A percentile compares a stretch with the other conserved stretches of the same genome.
Conservation (phyloP, 805 yeast species). For the Kluyveromyces siamensis region DNA sequence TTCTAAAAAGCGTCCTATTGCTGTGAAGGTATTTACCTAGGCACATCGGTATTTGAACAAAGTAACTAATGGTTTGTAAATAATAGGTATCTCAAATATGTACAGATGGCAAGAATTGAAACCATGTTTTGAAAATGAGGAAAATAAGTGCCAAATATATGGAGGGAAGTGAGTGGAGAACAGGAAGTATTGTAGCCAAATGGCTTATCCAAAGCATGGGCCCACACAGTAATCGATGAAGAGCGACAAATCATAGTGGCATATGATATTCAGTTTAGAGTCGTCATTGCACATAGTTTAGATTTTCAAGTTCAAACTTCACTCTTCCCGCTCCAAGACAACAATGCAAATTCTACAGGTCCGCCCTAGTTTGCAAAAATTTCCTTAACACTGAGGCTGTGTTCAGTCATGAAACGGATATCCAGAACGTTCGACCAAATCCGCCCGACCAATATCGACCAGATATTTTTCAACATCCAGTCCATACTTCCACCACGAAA, state of each 20-base stretch:
- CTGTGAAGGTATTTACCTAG: too few species aligned
- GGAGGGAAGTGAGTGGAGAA: too few species aligned
- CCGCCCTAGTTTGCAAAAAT: background rate
- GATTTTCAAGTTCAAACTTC: background rate
- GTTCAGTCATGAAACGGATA: slow-evolving; percentile 1
- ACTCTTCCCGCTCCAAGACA: background rate
- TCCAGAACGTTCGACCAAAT: slow-evolving; percentile 1
- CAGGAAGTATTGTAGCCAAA: too few species aligned
- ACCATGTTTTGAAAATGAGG: too few species aligned
- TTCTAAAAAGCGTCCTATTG: too few species aligned
- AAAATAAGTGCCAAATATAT: too few species aligned
- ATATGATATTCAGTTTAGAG: too few species aligned
- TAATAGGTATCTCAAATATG: background rate
- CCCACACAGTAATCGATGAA: too few species aligned
- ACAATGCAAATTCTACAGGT: background rate
- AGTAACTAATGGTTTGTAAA: background rate
- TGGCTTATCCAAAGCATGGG: too few species aligned
- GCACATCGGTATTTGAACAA: background rate
- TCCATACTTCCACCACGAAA: slow-evolving; percentile 23
- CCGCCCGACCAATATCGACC: slow-evolving; percentile 9
- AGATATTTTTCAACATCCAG: slow-evolving; percentile 19
- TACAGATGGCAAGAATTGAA: background rate
- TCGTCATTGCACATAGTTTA: too few species aligned
- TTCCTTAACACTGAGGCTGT: background rate
- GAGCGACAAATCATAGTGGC: too few species aligned